phyloP scores from a whole-genome alignment of 257 asterid species.

The Solanum bulbocastanum region DNA sequence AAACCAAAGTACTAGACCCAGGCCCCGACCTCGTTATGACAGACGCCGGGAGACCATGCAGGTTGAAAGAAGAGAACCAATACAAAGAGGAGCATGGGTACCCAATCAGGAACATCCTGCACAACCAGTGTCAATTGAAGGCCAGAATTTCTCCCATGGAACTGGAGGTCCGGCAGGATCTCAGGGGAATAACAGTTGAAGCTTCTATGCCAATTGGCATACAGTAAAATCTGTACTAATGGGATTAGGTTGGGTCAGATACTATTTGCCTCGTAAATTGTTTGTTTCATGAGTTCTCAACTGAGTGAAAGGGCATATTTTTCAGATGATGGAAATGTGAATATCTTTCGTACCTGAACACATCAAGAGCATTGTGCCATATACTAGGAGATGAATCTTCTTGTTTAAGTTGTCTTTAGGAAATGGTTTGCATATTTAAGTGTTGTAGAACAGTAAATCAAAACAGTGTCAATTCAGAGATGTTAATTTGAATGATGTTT shows the following conservation, averaged over 20 bases:
- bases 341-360: not conserved
- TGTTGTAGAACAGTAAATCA: not conserved
- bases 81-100: constrained; percentile 8
- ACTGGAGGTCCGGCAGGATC: constrained; percentile 7
- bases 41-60: constrained; percentile 77
- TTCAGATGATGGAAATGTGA: not conserved
- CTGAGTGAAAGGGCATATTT: not conserved
- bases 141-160: constrained; percentile 6
- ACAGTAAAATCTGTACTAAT: not conserved
- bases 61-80: constrained; percentile 45
- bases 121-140: constrained; percentile 5
- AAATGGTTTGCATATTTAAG: not conserved
- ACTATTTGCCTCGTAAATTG: not conserved
- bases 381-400: not conserved
- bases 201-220: not conserved
- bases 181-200: constrained; percentile 5
- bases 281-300: not conserved
- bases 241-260: not conserved
- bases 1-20: constrained; percentile 36
- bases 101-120: constrained; percentile 15
- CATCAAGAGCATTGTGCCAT: not conserved
- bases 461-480: not conserved
- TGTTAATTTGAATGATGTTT: not conserved
- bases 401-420: not conserved
- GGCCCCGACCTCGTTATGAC: constrained; percentile 77